Evolutionary conservation across 1,284 basidiomycete genomes (phyloP).

Genomic region (Fistulinella staudtii): DNA sequence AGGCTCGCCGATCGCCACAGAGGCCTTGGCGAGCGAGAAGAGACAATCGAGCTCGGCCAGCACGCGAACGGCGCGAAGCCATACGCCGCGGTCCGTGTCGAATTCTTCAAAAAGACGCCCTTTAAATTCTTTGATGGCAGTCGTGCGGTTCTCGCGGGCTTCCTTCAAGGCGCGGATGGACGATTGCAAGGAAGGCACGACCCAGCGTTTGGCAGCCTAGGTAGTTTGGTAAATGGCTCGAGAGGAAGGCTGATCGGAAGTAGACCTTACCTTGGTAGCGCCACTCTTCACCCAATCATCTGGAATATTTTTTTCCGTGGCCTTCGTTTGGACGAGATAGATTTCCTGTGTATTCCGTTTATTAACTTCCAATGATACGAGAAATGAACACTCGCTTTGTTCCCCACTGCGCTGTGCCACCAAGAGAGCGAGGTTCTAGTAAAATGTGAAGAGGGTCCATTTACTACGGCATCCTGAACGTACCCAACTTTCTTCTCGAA

Average conservation of each 20-base stretch:
- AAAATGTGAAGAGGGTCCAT: slow-evolving; percentile 3
- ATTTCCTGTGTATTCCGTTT: slow-evolving; percentile 61
- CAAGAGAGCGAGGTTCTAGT: slow-evolving; percentile 56
- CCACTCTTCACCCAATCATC: slow-evolving; percentile 80
- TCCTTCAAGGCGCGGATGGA: slow-evolving; percentile 84
- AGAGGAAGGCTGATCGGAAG: neutral
- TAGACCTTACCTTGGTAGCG: slow-evolving; percentile 65
- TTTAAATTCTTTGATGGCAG: slow-evolving; percentile 80
- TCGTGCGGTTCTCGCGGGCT: slow-evolving; percentile 81
- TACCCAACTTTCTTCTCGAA: slow-evolving; percentile 61
- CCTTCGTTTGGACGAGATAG: slow-evolving; percentile 76
- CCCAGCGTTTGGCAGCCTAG: slow-evolving; percentile 72
- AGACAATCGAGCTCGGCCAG: slow-evolving; percentile 92
- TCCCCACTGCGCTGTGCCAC: slow-evolving; percentile 84
- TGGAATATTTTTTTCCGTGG: slow-evolving; percentile 62
- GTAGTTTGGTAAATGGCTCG: slow-evolving; percentile 5
- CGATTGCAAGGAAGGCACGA: slow-evolving; percentile 67
- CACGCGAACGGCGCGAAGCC: slow-evolving; percentile 75
- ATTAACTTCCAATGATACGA: neutral
- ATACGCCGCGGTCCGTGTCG: slow-evolving; percentile 75
- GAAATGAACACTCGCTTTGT: slow-evolving; percentile 50
- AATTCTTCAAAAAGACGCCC: slow-evolving; percentile 81
- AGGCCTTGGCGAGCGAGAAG: slow-evolving; percentile 89
- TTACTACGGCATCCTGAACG: slow-evolving; percentile 15
- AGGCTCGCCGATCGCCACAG: slow-evolving; percentile 86